Base-by-base conservation (phyloP, 2,329 filamentous ascomycete species). In the Lachnellula occidentalis region DNA sequence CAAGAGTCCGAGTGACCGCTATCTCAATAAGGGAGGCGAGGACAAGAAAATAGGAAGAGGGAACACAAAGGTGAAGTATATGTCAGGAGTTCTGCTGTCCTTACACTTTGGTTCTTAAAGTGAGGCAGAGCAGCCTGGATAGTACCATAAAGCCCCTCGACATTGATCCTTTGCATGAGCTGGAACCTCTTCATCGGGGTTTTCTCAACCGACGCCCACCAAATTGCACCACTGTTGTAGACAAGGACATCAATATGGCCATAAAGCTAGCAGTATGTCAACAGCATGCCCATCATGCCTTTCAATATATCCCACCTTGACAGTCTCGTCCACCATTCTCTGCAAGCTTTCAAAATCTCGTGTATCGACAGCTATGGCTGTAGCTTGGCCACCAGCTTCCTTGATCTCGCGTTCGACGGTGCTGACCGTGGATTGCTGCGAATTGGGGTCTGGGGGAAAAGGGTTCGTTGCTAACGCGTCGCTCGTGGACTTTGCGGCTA, bases 191-290 rank as follows among this genome's bases (percentile, higher is more conserved):
- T 87, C 60, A 87, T 74, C 0, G 87, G 85, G 0, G 88, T 92
- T 46, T 84, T 80, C 50, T 84, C 79, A 0, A 95, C 82, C 1
- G 86, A 79, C 0, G 86, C 80, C 88, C 89, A 92, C 85, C 86
- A 94, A 61, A 95, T 91, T 2, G 90, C 90, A 41, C 90, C 90
- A 0, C 86, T 85, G 69, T 94, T 95, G 75, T 95, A 95, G 48
- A 94, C 70, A 2, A 95, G 72, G 0, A 87, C 85, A 67, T 94
- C 88, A 3, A 95, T 74, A 21, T 79, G 79, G 24, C 53, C 56
- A 17, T 61, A 59, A 6, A 59, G 55, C 55, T 57, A 34, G 27
- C 45, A n/a, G 14, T 17, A 19, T 15, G 17, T 52, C 31, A 55
- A 45, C 51, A 37, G 4, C n/a, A 37, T 17, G 37, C 50, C 48